Conservation (phyloP, 202 grass and related monocot species). For the Carex arenaria region DNA sequence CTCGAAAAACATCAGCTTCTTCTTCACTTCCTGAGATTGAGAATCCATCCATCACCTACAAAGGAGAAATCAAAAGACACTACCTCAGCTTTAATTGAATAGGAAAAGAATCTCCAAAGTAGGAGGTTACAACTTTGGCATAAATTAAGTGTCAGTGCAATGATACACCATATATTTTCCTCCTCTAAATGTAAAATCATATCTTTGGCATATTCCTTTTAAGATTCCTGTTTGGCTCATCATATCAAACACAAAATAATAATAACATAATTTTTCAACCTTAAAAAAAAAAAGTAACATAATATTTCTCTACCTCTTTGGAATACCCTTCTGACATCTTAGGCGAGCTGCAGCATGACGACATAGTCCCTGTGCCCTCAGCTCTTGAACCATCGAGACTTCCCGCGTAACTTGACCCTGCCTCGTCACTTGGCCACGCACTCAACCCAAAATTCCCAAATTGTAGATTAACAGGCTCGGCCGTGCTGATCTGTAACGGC, state of each 20-base stretch:
- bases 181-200: background rate
- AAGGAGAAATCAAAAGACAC: background rate
- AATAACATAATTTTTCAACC: background rate
- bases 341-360: constrained; percentile 85
- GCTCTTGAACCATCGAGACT: constrained; percentile 70
- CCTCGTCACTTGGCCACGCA: constrained; percentile 58
- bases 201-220: background rate
- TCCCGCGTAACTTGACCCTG: constrained; percentile 75
- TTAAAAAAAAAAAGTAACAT: background rate
- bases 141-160: background rate
- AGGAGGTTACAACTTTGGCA: background rate
- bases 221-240: background rate
- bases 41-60: constrained; percentile 59
- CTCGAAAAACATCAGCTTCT: constrained; percentile 53
- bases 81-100: background rate
- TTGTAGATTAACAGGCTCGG: constrained; percentile 76
- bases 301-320: constrained; percentile 56
- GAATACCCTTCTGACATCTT: constrained; percentile 62
- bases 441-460: constrained; percentile 95
- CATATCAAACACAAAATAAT: background rate
- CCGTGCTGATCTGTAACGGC: constrained; percentile 58
- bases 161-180: background rate
- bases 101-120: background rate
- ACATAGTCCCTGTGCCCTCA: constrained; percentile 49
- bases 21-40: constrained; percentile 73